These are phyloP conservation scores for Phialemoniopsis sp. DNA, from an alignment of 2,329 filamentous ascomycete genomes.

Conservation along the genomic window DNA sequence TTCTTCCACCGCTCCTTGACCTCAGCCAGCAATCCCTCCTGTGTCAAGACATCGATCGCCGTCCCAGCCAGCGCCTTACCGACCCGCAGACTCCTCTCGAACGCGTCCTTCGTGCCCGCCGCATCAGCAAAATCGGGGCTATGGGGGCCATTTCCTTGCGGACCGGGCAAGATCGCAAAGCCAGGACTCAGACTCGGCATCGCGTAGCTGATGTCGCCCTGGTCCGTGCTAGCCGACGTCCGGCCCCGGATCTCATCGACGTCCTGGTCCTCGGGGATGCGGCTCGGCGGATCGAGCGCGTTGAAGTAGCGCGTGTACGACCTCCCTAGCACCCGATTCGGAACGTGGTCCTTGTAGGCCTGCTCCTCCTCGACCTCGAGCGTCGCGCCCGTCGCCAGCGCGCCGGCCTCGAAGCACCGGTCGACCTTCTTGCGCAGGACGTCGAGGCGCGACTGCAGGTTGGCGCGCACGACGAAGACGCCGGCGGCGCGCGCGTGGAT, in stretches of 20 bases:
- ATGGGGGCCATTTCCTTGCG: constrained; percentile 41
- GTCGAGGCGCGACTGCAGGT: constrained; percentile 31
- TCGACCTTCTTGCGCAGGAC: constrained; percentile 35
- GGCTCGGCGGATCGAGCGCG: constrained; percentile 24
- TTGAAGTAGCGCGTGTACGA: constrained; percentile 42
- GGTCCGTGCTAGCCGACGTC: constrained; percentile 52
- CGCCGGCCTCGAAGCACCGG: constrained; percentile 33
- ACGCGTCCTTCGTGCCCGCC: constrained; percentile 42
- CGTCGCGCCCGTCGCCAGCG: constrained; percentile 38
- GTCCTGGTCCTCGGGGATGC: constrained; percentile 28
- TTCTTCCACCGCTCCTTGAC: constrained; percentile 34
- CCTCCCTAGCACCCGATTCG: constrained; percentile 42
- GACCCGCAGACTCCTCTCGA: constrained; percentile 38
- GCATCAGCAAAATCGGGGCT: constrained; percentile 48
- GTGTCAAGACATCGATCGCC: constrained; percentile 40
- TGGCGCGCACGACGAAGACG: constrained; percentile 38
- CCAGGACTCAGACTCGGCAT: constrained; percentile 50
- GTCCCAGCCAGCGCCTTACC: constrained; percentile 44
- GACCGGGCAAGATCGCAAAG: constrained; percentile 45
- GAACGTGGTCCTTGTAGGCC: constrained; percentile 51
- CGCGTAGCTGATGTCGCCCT: constrained; percentile 54
- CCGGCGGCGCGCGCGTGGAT: constrained; percentile 47
- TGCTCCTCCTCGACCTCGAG: constrained; percentile 35
- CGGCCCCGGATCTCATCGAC: constrained; percentile 33
- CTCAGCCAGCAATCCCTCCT: constrained; percentile 32